A percentile compares a stretch with the other conserved stretches of the same genome.
These are phyloP conservation scores for Candolleomyces eurysporus DNA, from an alignment of 768 basidiomycete species.

Conservation along the genomic window DNA sequence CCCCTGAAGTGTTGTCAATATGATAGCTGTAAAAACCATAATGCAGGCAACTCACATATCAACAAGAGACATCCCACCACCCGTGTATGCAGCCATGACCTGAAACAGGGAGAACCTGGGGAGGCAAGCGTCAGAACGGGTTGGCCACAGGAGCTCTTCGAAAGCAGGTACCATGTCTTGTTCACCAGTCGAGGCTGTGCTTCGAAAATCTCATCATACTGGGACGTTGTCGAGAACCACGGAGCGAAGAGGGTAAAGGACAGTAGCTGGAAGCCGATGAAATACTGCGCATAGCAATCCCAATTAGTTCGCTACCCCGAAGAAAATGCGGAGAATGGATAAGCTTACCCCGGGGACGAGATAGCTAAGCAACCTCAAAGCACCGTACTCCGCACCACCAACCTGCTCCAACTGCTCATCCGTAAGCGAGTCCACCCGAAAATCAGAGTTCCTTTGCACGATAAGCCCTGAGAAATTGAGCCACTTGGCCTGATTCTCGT, in stretches of 20 bases:
- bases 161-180: conserved; percentile 52
- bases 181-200: conserved; percentile 49
- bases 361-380: conserved; percentile 52
- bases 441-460: conserved; percentile 60
- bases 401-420: conserved; percentile 70
- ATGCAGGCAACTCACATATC: conserved; percentile 43
- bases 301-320: too few relatives aligned
- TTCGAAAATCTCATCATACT: conserved; percentile 47
- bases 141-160: too few relatives aligned
- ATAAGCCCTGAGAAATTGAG: conserved; percentile 38
- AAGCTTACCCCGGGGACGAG: conserved; percentile 43
- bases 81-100: conserved; percentile 54
- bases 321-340: too few relatives aligned
- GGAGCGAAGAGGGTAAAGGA: conserved; percentile 59
- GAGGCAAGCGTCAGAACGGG: too few relatives aligned
- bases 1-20: conserved; percentile 30
- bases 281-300: conserved; percentile 50
- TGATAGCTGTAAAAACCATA: background rate
- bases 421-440: conserved; percentile 51
- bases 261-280: conserved; percentile 54
- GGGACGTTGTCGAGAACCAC: conserved; percentile 46
- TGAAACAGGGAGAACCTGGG: conserved; percentile 45
- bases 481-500: conserved; percentile 34
- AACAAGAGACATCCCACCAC: conserved; percentile 66
- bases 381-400: conserved; percentile 75